Percentiles rank a stretch among this genome's conserved stretches.
These are phyloP conservation scores for Penicillium argentinense DNA, from an alignment of 495 filamentous ascomycete genomes.

Conservation along the genomic window DNA sequence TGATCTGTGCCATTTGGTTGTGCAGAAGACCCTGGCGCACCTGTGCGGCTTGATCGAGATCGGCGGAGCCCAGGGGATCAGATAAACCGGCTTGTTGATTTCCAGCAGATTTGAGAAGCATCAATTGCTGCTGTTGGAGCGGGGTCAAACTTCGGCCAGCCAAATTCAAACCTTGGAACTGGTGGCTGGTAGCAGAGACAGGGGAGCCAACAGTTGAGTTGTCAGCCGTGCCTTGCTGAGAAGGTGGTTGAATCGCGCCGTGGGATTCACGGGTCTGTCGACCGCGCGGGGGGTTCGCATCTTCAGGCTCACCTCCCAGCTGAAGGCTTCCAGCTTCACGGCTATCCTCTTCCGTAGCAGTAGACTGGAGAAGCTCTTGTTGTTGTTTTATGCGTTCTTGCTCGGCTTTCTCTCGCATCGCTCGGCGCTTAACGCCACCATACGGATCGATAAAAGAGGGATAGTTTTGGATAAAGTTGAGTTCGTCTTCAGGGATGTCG, in stretches of 20 bases:
- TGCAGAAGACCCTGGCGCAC: constrained; percentile 57
- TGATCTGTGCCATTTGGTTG: constrained; percentile 51
- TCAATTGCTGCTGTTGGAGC: constrained; percentile 73
- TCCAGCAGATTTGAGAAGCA: constrained; percentile 62
- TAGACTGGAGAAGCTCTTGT: constrained; percentile 55
- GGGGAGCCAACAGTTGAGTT: constrained; percentile 47
- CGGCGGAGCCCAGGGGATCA: constrained; percentile 47
- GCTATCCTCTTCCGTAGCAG: constrained; percentile 52
- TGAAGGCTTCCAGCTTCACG: constrained; percentile 84
- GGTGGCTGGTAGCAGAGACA: constrained; percentile 49
- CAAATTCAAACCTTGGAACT: constrained; percentile 56
- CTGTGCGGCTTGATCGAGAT: constrained; percentile 42
- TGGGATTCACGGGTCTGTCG: constrained; percentile 51
- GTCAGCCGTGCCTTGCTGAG: constrained; percentile 58
- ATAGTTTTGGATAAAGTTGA: constrained; percentile 57
- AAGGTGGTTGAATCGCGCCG: constrained; percentile 69
- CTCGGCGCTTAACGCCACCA: constrained; percentile 73
- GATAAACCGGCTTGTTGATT: constrained; percentile 54
- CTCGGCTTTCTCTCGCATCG: constrained; percentile 64
- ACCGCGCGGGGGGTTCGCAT: constrained; percentile 50
- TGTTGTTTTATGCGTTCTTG: constrained; percentile 62
- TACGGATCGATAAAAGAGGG: constrained; percentile 80
- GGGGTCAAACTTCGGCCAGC: constrained; percentile 73
- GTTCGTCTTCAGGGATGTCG: constrained; percentile 51
- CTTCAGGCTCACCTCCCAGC: constrained; percentile 88